Evolutionary conservation across 2,329 filamentous ascomycete species (phyloP).

Genomic region (Tolypocladium cylindrosporum): DNA sequence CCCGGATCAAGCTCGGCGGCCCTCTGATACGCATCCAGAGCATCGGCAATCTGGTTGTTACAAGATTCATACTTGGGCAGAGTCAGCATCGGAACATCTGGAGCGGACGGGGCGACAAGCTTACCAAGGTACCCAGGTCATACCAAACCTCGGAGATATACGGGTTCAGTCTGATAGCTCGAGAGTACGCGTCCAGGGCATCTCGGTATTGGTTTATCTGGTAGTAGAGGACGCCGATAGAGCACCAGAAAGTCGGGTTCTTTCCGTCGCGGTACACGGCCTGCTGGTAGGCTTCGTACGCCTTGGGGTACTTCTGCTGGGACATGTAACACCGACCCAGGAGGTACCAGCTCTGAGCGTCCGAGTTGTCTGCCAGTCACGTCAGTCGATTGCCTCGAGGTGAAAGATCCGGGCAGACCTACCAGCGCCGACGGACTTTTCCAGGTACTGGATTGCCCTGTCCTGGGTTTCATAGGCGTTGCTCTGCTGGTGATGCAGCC

Average conservation of each 20-base stretch:
- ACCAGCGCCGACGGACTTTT: constrained; percentile 93
- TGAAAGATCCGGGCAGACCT: constrained; percentile 23
- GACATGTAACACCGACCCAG: constrained; percentile 98
- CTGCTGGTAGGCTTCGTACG: constrained; percentile 97
- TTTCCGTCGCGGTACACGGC: constrained; percentile 95
- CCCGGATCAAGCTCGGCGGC: constrained; percentile 87
- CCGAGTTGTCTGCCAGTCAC: constrained; percentile 61
- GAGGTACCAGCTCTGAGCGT: constrained; percentile 98
- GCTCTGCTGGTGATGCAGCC: constrained; percentile 95
- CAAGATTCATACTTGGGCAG: constrained; percentile 78
- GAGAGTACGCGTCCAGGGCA: constrained; percentile 92
- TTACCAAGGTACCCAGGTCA: constrained; percentile 86
- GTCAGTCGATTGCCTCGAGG: constrained; percentile 14
- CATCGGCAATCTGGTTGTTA: constrained; percentile 97
- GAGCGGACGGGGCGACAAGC: constrained; percentile 22
- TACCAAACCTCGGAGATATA: constrained; percentile 99
- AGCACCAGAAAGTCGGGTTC: constrained; percentile 99
- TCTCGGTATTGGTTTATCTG: constrained; percentile 99
- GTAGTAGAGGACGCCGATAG: constrained; percentile 96
- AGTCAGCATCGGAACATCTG: constrained; percentile 16
- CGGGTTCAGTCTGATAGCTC: constrained; percentile 90
- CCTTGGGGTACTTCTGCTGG: constrained; percentile 96
- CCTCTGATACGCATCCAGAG: constrained; percentile 87
- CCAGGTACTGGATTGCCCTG: constrained; percentile 90
- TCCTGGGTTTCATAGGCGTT: constrained; percentile 87